Base-by-base conservation (phyloP, 306 rosid species). In the Cicer bijugum region DNA sequence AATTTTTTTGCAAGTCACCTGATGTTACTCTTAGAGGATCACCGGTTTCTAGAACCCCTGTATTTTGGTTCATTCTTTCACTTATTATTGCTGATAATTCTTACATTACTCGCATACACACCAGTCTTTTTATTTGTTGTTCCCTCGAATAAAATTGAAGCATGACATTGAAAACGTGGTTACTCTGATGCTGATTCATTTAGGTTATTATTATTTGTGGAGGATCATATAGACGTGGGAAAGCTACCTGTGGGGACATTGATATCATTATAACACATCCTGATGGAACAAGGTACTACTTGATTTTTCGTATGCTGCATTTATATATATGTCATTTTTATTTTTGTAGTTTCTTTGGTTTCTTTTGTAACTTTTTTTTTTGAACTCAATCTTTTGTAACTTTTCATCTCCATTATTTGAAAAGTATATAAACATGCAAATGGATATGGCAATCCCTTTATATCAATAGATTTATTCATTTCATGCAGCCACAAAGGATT, bases 201-300 rank as follows among this genome's bases (percentile, higher is more conserved):
- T 78, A 94, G 98, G 88, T 86, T 78, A 75, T 65, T 38, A 81
- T 94, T 55, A 63, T 89, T 58, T 94, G 98, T 78, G 98, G 98
- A 66, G 97, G 98, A 78, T 94, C 98, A 74, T 94, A 75, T 81
- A 85, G 97, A 75, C 94, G 97, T 16, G 96, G 98, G 60, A 94
- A 89, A 86, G 85, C 96, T 67, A 86, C 91, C 40, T 94, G 97
- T 74, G 98, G 98, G 55, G 98, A 94, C 86, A 83, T 94, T 82
- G 98, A 94, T 79, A 75, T 94, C 81, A 70, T 94, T 79, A 81
- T 91, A 55, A 94, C 97, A 35, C 97, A 94, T 83, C 96, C 96
- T 50, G 96, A 94, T 88, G 97, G 96, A 73, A 82, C 57, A 69
- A 91, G 98, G 98, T 91, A 65, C 19, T 35, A 50, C 59, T 56